Percentiles rank a stretch among this genome's conserved stretches.
phyloP scores from a whole-genome alignment of 208 protist genomes.

The Vickermania spadyakhi region DNA sequence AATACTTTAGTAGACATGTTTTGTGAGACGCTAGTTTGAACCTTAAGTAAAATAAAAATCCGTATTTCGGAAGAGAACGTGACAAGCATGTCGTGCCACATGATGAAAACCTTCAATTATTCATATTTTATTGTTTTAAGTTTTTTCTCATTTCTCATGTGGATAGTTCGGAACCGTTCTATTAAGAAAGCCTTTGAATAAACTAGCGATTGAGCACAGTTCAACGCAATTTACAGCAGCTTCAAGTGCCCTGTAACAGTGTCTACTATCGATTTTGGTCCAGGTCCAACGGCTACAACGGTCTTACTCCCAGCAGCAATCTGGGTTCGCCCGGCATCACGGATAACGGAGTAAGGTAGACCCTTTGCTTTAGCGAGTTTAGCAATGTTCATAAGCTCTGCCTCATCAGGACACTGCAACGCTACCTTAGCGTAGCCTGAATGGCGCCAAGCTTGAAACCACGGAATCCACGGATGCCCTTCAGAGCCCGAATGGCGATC shows the following conservation, averaged over 20 bases:
- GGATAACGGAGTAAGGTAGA: slow-evolving; percentile 69
- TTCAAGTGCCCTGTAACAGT: slow-evolving; percentile 84
- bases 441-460: slow-evolving; percentile 63
- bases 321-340: slow-evolving; percentile 92
- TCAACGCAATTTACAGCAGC: too few relatives aligned
- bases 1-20: slow-evolving; percentile 69
- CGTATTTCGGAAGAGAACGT: not conserved
- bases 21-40: too few relatives aligned
- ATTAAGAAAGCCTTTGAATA: too few relatives aligned
- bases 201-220: too few relatives aligned
- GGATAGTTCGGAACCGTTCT: not conserved
- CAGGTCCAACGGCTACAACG: slow-evolving; percentile 84
- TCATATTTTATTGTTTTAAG: too few relatives aligned
- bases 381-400: slow-evolving; percentile 39
- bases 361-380: slow-evolving; percentile 23
- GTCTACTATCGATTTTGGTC: slow-evolving; percentile 67
- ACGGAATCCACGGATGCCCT: slow-evolving; percentile 29
- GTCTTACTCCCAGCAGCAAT: slow-evolving; percentile 87
- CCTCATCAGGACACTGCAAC: slow-evolving; percentile 69
- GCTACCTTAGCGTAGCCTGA: slow-evolving; percentile 73
- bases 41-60: not conserved
- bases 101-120: not conserved
- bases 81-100: not conserved
- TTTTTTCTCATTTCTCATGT: slow-evolving; percentile 2
- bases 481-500: slow-evolving; percentile 24